Evolutionary conservation across 2,329 filamentous ascomycete genomes (phyloP), one percentile per base, ranked within the genome.

Genomic region (Botrytis porri): DNA sequence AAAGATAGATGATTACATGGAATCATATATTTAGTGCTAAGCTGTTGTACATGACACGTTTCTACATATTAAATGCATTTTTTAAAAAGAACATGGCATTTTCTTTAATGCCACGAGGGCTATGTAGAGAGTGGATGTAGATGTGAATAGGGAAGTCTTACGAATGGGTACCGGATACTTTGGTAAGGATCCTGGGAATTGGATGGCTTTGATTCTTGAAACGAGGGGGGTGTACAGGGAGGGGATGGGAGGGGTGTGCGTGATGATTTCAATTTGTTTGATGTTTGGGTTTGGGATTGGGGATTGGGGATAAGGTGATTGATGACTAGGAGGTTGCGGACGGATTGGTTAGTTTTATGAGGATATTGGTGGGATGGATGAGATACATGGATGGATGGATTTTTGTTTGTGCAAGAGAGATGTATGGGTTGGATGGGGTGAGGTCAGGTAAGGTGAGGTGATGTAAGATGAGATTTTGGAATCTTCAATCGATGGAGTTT

Each of bases 151-250:
- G 51, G 51, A 57, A 57, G 14, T 57, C n/a, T 57, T 35, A 59
- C 57, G 37, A 41, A n/a, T 22, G 25, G 18, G 60, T 62, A 62
- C 60, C 35, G 22, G 25, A n/a, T 62, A 62, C 37, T 3, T 62
- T 62, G 35, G 32, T 37, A 4, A 10, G 22, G n/a, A 22, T 16
- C 45, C 63, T 37, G 35, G 43, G 12, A n/a, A 18, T 51, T 51
- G 45, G 6, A 32, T 66, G 25, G 25, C 14, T 66, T 66, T 66
- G n/a, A n/a, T n/a, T n/a, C n/a, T n/a, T n/a, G 63, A 66, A 66
- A 66, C 63, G 48, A 29, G 4, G 7, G 37, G n/a, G 20, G 18
- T 51, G 32, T 22, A 22, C 14, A 29, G 8, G 43, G 43, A 61
- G 35, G 32, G 12, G 2, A 4, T 14, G 54, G 14, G 48, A 10